Evolutionary conservation across 257 asterid species (phyloP), one percentile per base, ranked within the genome.

Genomic region (Nicotiana paniculata): DNA sequence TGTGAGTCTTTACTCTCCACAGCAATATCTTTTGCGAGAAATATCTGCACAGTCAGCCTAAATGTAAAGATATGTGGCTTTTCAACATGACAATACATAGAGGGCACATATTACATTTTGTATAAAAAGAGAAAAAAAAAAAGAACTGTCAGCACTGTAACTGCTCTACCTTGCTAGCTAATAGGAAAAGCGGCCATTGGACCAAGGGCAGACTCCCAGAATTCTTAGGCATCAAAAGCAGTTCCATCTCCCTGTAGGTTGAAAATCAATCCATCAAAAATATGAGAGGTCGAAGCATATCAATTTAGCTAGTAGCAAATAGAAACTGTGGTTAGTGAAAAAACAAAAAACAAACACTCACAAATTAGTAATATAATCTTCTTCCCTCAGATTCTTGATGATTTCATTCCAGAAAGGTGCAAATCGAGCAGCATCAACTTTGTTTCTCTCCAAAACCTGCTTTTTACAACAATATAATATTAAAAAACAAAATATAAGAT

Each of bases 351-450:
- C 63, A 80, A 59, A 64, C 80, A 87, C 99, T 93, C 89, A 96
- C 99, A 89, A 81, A 88, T 88, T 88, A 66, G 90, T 89, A 69
- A 94, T 32, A 88, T 93, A 94, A 88, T 96, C 99, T 87, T 96
- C 99, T 84, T 96, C 99, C 87, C 99, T 90, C 89, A 96, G 84
- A 88, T 91, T 96, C 90, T 65, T 90, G 72, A 96, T 33, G 62
- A 96, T 96, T 88, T 96, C 99, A 85, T 96, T 96, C 99, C 99
- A 94, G 82, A 96, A 94, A 57, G 99, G 99, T 79, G 98, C 94
- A 90, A 96, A 96, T 83, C 85, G 93, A 82, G 93, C 93, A 87
- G 98, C 98, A 87, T 94, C 97, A 65, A 80, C 72, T 88, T 93
- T 96, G 86, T 81, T 87, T 84, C 89, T 91, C 82, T 88, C 93